Conservation (phyloP, 768 basidiomycete genomes). For the Podaxis rugospora region DNA sequence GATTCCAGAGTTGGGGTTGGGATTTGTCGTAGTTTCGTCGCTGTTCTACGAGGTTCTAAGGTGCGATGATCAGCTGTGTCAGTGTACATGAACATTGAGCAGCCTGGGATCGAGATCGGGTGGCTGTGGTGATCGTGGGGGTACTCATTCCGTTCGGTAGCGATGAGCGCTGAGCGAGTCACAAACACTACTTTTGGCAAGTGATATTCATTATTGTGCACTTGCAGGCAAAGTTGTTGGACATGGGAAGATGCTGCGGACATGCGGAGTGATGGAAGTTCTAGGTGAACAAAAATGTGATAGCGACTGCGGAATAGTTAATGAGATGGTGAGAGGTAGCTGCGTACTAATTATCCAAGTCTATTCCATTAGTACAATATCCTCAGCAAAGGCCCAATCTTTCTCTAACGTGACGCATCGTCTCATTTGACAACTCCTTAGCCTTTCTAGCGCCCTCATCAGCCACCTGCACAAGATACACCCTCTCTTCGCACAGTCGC, state of each 20-base stretch:
- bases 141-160: not conserved
- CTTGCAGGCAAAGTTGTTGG: too few species aligned
- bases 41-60: not conserved
- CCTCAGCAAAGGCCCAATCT: constrained; percentile 50
- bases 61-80: not conserved
- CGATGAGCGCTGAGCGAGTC: not conserved
- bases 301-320: too few species aligned
- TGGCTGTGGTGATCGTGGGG: not conserved
- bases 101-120: not conserved
- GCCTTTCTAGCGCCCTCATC: constrained; percentile 62
- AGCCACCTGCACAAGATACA: constrained; percentile 60
- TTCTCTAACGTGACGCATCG: constrained; percentile 63
- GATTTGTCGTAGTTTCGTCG: not conserved
- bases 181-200: not conserved
- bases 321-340: not conserved
- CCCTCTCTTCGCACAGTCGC: constrained; percentile 52
- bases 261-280: too few species aligned
- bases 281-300: too few species aligned
- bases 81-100: not conserved
- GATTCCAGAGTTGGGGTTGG: not conserved
- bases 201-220: not conserved
- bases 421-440: constrained; percentile 50
- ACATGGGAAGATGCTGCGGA: too few species aligned
- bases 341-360: not conserved
- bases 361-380: not conserved